Base-by-base conservation (phyloP, 768 basidiomycete species). In the Lactarius pseudohatsudake region DNA sequence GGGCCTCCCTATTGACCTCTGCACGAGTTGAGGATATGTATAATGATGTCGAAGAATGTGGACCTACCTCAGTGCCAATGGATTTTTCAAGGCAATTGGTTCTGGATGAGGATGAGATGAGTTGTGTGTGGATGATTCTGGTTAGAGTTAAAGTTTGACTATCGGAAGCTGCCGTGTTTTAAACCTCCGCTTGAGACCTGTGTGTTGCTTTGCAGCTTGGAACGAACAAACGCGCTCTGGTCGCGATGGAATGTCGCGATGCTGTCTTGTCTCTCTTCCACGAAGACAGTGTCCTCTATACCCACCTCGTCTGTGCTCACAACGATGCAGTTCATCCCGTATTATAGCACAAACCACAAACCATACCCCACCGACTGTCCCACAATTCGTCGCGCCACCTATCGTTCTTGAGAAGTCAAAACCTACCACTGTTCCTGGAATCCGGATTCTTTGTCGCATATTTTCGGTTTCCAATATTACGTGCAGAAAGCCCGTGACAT, bases 1-100 rank as follows among this genome's bases (percentile, higher is more conserved):
- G 81, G 83, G 90, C 92, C 92, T 94, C 92, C 92, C 92, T 73
- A 91, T 91, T 93, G 91, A 90, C 91, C 92, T 91, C 91, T 90
- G 76, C 69, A 41, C 47, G 22, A 13, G 47, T n/a, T 50, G 9
- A 50, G 47, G 36, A 38, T 2, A 38, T 13, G 11, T 20, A 18
- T 30, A 59, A n/a, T 1, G 6, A 54, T 15, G 28, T 2, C 30
- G 57, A 62, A 43, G 40, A 16, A 15, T 16, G 22, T 26, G 22
- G 54, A 79, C 82, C 50, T 76, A 89, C 90, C 89, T 81, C 78
- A 75, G 91, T 91, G 90, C 82, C 91, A 93, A 92, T 81, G 92
- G 92, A 92, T 93, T 84, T 93, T 94, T 94, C 87, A 94, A 94
- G 92, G 91, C 90, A 81, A 76, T 77, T 76, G 77, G 74, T 75